Evolutionary conservation across 768 basidiomycete genomes (phyloP).

Genomic region (Russula vinacea): DNA sequence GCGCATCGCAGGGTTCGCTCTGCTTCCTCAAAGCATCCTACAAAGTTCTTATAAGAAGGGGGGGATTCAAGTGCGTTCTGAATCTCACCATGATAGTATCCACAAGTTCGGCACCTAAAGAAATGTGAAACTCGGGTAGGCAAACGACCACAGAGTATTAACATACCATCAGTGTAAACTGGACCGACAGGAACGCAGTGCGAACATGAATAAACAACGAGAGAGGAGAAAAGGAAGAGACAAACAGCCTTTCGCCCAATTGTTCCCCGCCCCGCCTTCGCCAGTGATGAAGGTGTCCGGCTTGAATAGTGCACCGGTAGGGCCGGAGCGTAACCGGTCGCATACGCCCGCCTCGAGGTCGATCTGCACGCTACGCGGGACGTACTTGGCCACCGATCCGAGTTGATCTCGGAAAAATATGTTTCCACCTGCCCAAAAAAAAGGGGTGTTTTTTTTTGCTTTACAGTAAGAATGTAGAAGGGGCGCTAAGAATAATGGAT

Average conservation of each 20-base stretch:
- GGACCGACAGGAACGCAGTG: slow-evolving; percentile 16
- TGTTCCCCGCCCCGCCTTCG: slow-evolving; percentile 74
- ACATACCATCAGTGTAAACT: slow-evolving; percentile 86
- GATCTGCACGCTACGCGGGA: slow-evolving; percentile 85
- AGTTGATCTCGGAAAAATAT: slow-evolving; percentile 73
- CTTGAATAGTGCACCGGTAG: slow-evolving; percentile 71
- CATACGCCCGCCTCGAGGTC: slow-evolving; percentile 89
- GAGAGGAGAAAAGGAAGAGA: slow-evolving; percentile 29
- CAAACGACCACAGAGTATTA: not conserved
- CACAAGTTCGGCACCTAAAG: slow-evolving; percentile 81
- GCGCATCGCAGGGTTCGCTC: slow-evolving; percentile 74
- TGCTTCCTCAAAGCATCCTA: slow-evolving; percentile 78
- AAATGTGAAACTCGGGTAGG: not conserved
- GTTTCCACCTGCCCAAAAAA: slow-evolving; percentile 58
- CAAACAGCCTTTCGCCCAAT: slow-evolving; percentile 94
- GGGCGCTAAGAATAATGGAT: not conserved
- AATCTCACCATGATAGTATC: slow-evolving; percentile 66
- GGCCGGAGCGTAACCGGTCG: slow-evolving; percentile 68
- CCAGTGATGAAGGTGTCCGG: slow-evolving; percentile 82
- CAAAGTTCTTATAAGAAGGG: not conserved
- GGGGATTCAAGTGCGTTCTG: not conserved
- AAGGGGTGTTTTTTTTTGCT: not conserved
- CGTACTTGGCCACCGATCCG: slow-evolving; percentile 59
- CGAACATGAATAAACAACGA: slow-evolving; percentile 28
- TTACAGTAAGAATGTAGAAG: not conserved